These are phyloP conservation scores for Paraphoma chrysanthemicola DNA, from an alignment of 2,329 filamentous ascomycete genomes.

Conservation along the genomic window DNA sequence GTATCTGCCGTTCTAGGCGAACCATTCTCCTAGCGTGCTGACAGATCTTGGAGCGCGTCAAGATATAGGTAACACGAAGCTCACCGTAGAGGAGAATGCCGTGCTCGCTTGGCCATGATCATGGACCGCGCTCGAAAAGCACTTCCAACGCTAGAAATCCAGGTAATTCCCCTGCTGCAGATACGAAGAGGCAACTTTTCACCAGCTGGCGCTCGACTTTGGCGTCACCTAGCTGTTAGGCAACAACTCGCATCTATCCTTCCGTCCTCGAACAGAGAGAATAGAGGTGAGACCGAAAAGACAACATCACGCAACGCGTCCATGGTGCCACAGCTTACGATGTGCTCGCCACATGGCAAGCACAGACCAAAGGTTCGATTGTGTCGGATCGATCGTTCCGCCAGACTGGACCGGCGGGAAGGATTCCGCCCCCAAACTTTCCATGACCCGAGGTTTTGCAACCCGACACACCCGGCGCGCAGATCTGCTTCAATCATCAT, in stretches of 20 bases:
- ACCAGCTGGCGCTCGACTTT: neutral
- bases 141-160: too few relatives aligned
- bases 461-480: neutral
- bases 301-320: neutral
- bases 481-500: neutral
- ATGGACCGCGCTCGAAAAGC: neutral
- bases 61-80: neutral
- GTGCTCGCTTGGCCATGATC: neutral
- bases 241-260: neutral
- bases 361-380: neutral
- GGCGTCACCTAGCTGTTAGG: neutral
- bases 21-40: too few relatives aligned
- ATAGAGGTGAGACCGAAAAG: neutral
- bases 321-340: neutral
- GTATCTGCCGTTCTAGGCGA: too few relatives aligned
- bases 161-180: too few relatives aligned
- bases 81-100: neutral
- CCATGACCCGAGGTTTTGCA: neutral
- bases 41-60: neutral
- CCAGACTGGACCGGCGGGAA: neutral
- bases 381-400: conserved; percentile 6
- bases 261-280: neutral
- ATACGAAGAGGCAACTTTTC: too few relatives aligned
- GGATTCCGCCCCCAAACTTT: neutral
- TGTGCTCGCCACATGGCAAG: neutral